These are phyloP conservation scores for Mortierella sp. DNA, from an alignment of 371 early-diverging fungal genomes.

Conservation along the genomic window DNA sequence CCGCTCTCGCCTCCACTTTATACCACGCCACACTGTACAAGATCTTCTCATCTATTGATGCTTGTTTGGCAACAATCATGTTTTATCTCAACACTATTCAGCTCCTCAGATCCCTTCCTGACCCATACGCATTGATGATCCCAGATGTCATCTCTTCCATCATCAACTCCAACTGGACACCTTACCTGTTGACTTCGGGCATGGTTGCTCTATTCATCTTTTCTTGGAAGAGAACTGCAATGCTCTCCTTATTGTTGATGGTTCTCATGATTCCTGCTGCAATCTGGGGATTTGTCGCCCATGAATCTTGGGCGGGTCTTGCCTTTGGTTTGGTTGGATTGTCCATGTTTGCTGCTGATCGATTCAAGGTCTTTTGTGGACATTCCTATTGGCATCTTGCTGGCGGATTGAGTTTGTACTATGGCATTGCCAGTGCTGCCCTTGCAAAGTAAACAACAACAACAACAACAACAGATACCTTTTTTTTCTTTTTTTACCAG, in stretches of 20 bases:
- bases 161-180: constrained; percentile 36
- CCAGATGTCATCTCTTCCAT: constrained; percentile 33
- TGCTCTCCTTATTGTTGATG: constrained; percentile 50
- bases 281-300: constrained; percentile 50
- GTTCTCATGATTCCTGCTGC: constrained; percentile 52
- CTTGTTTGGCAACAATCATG: constrained; percentile 60
- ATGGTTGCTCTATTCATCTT: constrained; percentile 40
- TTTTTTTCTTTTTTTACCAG: neutral
- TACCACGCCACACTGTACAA: constrained; percentile 62
- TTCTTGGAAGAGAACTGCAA: constrained; percentile 49
- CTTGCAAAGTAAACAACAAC: constrained; percentile 25
- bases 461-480: neutral
- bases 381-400: constrained; percentile 53
- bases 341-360: constrained; percentile 49
- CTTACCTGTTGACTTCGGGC: constrained; percentile 25
- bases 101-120: constrained; percentile 40
- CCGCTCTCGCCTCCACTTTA: constrained; percentile 51
- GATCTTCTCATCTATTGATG: constrained; percentile 60
- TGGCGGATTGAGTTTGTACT: constrained; percentile 48
- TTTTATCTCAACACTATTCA: constrained; percentile 53
- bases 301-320: constrained; percentile 43
- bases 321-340: constrained; percentile 38
- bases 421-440: constrained; percentile 41
- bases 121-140: constrained; percentile 33
- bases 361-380: constrained; percentile 52